phyloP scores from a whole-genome alignment of 805 yeast species.

The Spathaspora girioi region DNA sequence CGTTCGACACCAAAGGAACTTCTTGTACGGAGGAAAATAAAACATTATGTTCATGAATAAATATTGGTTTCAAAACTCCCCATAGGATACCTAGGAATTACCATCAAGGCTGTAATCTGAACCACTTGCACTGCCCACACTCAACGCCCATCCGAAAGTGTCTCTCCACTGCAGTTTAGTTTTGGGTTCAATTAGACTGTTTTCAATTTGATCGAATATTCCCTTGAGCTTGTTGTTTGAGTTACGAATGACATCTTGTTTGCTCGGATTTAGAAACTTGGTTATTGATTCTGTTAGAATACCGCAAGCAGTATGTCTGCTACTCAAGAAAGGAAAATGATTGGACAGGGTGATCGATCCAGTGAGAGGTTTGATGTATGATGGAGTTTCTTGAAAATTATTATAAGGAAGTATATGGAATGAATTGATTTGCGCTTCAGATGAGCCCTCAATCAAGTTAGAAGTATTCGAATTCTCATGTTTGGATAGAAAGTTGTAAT shows the following conservation, averaged over 20 bases:
- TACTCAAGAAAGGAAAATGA: neutral
- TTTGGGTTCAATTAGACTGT: slow-evolving; percentile 15
- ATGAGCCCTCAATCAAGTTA: neutral
- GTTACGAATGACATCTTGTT: slow-evolving; percentile 7
- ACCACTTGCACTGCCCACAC: neutral
- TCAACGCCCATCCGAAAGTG: slow-evolving; percentile 13
- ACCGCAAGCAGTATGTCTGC: neutral
- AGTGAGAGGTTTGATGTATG: neutral
- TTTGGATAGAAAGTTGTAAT: neutral
- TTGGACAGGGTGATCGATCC: neutral
- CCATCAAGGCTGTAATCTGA: neutral
- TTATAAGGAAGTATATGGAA: neutral
- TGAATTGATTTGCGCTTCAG: neutral
- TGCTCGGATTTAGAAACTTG: slow-evolving; percentile 10
- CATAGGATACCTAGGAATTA: neutral
- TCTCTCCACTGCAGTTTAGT: slow-evolving; percentile 18
- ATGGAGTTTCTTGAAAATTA: neutral
- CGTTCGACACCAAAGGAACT: too few species aligned
- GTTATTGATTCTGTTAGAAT: slow-evolving; percentile 20
- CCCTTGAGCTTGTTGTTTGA: slow-evolving; percentile 9
- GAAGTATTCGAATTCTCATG: neutral
- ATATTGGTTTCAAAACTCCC: neutral
- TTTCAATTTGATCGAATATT: slow-evolving; percentile 16
- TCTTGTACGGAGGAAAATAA: too few species aligned
- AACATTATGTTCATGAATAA: neutral